Base-by-base conservation (phyloP, 108 stramenopile genomes). In the Nannochloropsis gaditana region DNA sequence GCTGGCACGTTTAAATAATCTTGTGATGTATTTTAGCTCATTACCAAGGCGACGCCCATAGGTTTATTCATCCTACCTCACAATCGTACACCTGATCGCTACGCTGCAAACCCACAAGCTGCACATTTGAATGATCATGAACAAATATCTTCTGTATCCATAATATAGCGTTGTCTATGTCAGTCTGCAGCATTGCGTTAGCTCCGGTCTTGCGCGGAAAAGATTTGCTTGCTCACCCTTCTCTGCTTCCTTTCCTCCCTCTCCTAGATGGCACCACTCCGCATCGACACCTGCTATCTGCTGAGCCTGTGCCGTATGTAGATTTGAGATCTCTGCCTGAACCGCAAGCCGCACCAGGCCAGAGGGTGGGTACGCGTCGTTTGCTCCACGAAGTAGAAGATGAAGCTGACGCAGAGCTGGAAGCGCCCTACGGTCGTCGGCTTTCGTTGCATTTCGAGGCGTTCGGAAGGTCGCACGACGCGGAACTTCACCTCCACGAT, bases 391-490 rank as follows among this genome's bases (percentile, higher is more conserved):
- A 73, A n/a, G 59, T 73, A 6, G 3, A 73, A 2, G 59, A 73
- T n/a, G 59, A 73, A n/a, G n/a, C 4, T n/a, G 59, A 73, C 8
- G 59, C 59, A n/a, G 59, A 73, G 59, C 59, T 73, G 59, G 59
- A 73, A 73, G 59, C 59, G 4, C 59, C 59, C 19, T 73, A n/a
- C 8, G 59, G 59, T n/a, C 59, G 59, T 15, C 59, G 59, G 59
- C 59, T 73, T 15, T 15, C 59, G 59, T 73, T 73, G 59, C 15
- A 73, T 73, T 73, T 73, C n/a, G 59, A 73, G 59, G 59, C 59
- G 8, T 73, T 73, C n/a, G 59, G 59, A n/a, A 73, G 59, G 59
- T 15, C 15, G 8, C 59, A 73, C n/a, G 19, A 73, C 59, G 59
- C 59, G 59, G 59, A 73, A n/a, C n/a, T 73, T 15, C n/a, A n/a